Evolutionary conservation across 2,329 filamentous ascomycete species (phyloP).

Genomic region (Leptographium flavum): DNA sequence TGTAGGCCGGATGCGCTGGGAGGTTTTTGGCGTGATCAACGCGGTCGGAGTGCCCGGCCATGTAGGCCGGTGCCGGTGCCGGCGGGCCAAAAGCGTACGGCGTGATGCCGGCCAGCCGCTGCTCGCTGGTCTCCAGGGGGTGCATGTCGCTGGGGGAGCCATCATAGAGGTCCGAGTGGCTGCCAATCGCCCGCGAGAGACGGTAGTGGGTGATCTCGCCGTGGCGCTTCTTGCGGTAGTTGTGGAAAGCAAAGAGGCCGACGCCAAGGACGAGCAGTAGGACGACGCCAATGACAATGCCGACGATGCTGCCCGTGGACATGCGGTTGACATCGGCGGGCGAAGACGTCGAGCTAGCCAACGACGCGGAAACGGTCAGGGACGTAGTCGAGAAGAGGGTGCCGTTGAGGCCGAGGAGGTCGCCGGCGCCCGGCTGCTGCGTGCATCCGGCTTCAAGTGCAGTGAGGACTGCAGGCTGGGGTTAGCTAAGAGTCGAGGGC

Average conservation of each 20-base stretch:
- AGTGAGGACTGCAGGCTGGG: conserved; percentile 24
- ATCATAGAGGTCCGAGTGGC: neutral
- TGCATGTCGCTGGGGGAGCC: no score
- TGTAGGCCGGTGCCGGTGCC: no score
- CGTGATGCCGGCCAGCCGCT: no score
- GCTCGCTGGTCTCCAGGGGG: no score
- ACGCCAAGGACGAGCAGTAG: conserved; percentile 26
- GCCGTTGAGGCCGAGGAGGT: conserved; percentile 25
- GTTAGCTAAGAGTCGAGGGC: neutral
- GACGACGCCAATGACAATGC: conserved; percentile 33
- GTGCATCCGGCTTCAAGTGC: conserved; percentile 33
- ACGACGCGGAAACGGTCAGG: conserved; percentile 25
- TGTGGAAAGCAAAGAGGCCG: conserved; percentile 33
- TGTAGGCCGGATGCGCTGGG: conserved; percentile 35
- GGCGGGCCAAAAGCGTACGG: no score
- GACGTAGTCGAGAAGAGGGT: conserved; percentile 23
- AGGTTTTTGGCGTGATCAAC: no score
- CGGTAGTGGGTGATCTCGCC: neutral
- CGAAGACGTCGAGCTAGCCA: conserved; percentile 14
- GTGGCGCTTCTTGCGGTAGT: conserved; percentile 23
- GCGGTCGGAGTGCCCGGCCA: no score
- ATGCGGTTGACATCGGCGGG: conserved; percentile 17
- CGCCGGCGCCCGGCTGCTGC: conserved; percentile 25
- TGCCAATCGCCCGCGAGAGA: neutral
- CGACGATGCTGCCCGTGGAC: conserved; percentile 35